Percentiles rank a stretch among this genome's conserved stretches.
Conservation (phyloP, 345 rosid genomes). For the Cardamine resedifolia region DNA sequence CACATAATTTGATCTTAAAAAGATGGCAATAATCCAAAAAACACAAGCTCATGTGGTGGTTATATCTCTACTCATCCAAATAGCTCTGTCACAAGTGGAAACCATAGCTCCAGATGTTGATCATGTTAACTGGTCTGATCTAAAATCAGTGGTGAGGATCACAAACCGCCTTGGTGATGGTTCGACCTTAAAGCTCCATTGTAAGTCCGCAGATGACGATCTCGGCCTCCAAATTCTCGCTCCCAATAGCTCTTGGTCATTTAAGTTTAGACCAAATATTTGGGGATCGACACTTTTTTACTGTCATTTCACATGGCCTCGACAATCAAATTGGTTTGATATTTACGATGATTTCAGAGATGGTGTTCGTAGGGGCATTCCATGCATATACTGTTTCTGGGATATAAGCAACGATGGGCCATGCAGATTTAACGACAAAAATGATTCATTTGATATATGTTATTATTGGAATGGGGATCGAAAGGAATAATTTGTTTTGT, state of each 20-base stretch:
- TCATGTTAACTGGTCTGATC: neutral
- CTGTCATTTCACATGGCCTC: slow-evolving; percentile 31
- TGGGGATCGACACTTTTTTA: slow-evolving; percentile 12
- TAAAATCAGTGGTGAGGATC: slow-evolving; percentile 17
- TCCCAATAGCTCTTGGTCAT: slow-evolving; percentile 2
- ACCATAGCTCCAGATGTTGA: neutral
- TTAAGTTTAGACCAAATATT: slow-evolving; percentile 23
- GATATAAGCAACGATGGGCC: slow-evolving; percentile 26
- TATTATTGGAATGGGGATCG: slow-evolving; percentile 26
- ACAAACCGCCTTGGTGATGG: slow-evolving; percentile 34
- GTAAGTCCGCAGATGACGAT: slow-evolving; percentile 25
- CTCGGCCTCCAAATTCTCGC: slow-evolving; percentile 16
- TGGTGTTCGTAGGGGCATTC: slow-evolving; percentile 1
- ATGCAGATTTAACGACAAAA: neutral
- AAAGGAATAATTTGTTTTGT: neutral
- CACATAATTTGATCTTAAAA: neutral
- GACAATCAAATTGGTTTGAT: slow-evolving; percentile 5
- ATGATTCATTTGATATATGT: slow-evolving; percentile 11
- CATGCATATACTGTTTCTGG: slow-evolving; percentile 30
- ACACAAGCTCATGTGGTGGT: slow-evolving; percentile 9
- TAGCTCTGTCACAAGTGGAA: slow-evolving; percentile 12
- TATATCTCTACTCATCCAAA: slow-evolving; percentile 20
- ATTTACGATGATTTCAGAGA: slow-evolving; percentile 31
- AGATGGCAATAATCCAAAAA: slow-evolving; percentile 14
- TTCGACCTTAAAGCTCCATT: slow-evolving; percentile 18